Conservation (phyloP, 2,329 filamentous ascomycete species). For the Pyrenophora graminea region DNA sequence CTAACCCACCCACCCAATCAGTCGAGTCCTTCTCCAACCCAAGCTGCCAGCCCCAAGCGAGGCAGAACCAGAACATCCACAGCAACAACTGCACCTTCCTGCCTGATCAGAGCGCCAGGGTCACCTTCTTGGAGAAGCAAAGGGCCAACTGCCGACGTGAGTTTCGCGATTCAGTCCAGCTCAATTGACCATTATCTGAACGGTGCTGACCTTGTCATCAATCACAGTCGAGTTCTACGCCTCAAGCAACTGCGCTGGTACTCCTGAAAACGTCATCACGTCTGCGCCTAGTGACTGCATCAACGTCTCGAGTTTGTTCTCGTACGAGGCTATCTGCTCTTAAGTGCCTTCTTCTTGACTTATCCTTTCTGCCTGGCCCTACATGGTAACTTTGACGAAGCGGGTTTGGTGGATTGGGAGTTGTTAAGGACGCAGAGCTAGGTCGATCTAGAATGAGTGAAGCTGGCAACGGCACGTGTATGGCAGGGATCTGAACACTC, state of each 20-base stretch:
- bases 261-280: neutral
- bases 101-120: constrained; percentile 3
- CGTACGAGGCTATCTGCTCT: constrained; percentile 6
- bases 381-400: too few relatives aligned
- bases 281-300: constrained; percentile 7
- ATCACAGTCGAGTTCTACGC: constrained; percentile 5
- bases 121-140: constrained; percentile 9
- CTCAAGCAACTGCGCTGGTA: constrained; percentile 1
- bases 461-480: too few relatives aligned
- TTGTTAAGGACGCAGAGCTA: too few relatives aligned
- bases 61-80: constrained; percentile 8
- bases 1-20: neutral
- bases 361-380: neutral
- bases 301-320: constrained; percentile 5
- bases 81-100: constrained; percentile 6
- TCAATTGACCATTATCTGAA: neutral
- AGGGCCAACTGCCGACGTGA: constrained; percentile 8
- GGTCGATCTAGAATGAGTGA: too few relatives aligned
- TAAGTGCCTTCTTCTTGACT: neutral
- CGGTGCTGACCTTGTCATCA: neutral
- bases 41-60: neutral
- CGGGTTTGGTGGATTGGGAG: neutral
- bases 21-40: constrained; percentile 6
- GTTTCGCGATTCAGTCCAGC: neutral
- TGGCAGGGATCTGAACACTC: too few relatives aligned